Evolutionary conservation across 1,139 yeast species (phyloP).

Genomic region (Geotrichum restrictum): DNA sequence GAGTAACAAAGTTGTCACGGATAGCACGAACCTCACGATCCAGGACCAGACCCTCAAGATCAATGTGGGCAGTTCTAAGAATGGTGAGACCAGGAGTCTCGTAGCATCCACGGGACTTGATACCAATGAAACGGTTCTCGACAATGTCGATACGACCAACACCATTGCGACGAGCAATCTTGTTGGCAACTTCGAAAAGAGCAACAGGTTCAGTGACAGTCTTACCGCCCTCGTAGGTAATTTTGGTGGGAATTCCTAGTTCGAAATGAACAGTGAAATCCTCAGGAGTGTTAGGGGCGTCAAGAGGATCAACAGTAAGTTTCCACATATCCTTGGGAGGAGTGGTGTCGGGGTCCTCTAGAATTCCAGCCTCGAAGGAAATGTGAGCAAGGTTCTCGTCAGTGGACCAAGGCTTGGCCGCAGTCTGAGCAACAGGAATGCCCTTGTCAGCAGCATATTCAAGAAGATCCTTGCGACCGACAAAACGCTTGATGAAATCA

Average conservation of each 20-base stretch:
- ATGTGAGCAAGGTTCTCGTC: constrained; percentile 98
- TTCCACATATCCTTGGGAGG: constrained; percentile 99
- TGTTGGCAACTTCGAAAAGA: constrained; percentile 85
- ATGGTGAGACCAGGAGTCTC: constrained; percentile 98
- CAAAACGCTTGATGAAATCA: constrained; percentile 86
- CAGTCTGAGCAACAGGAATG: constrained; percentile 94
- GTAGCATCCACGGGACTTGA: constrained; percentile 98
- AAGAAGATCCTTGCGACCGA: constrained; percentile 92
- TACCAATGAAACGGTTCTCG: constrained; percentile 97
- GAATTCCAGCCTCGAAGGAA: constrained; percentile 97
- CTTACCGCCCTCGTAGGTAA: constrained; percentile 60
- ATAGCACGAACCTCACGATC: constrained; percentile 97
- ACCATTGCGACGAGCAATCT: constrained; percentile 97
- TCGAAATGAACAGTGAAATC: constrained; percentile 75
- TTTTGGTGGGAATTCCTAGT: constrained; percentile 83
- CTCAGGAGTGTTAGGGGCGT: constrained; percentile 93
- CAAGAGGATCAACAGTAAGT: constrained; percentile 89
- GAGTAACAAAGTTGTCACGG: constrained; percentile 94
- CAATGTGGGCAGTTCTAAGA: constrained; percentile 90
- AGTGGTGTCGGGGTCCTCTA: constrained; percentile 96
- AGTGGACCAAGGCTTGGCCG: constrained; percentile 99
- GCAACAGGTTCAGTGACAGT: constrained; percentile 82
- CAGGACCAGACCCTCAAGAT: constrained; percentile 91
- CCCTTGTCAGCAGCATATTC: constrained; percentile 88
- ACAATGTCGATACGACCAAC: constrained; percentile 98